A percentile compares a stretch with the other conserved stretches of the same genome.
phyloP scores from a whole-genome alignment of 2,329 filamentous ascomycete species.

The Colletotrichum melonis region DNA sequence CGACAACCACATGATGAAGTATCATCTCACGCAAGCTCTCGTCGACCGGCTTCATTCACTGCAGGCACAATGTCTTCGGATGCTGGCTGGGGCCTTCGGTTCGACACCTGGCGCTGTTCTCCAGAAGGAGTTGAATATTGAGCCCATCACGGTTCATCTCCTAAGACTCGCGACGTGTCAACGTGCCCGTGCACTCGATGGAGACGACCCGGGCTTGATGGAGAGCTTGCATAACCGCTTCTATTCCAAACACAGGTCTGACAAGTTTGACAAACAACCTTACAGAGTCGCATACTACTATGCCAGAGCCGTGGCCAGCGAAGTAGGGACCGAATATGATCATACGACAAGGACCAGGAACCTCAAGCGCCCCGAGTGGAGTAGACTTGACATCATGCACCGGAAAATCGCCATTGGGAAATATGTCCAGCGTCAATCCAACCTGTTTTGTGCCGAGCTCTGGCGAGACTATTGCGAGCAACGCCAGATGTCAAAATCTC shows the following conservation, averaged over 20 bases:
- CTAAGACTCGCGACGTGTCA: background rate
- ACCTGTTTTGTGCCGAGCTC: background rate
- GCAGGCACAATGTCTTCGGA: background rate
- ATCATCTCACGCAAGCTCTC: background rate
- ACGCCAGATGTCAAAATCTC: background rate
- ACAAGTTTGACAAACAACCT: too few relatives aligned
- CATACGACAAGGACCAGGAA: too few relatives aligned
- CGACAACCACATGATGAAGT: background rate
- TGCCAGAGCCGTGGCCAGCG: too few relatives aligned
- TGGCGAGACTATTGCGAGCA: background rate
- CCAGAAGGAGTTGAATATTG: constrained; percentile 3
- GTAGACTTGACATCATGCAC: too few relatives aligned
- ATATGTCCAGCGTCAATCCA: too few relatives aligned
- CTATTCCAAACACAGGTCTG: too few relatives aligned
- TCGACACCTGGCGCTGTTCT: background rate
- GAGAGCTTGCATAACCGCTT: too few relatives aligned
- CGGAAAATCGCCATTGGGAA: too few relatives aligned
- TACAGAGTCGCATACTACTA: too few relatives aligned
- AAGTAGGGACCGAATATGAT: too few relatives aligned
- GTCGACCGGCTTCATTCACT: background rate
- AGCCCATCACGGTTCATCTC: background rate
- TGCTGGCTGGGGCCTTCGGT: background rate
- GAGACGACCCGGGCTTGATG: background rate
- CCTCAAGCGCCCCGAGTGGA: too few relatives aligned
- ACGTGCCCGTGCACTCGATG: background rate